phyloP scores from a whole-genome alignment of 495 filamentous ascomycete species.

The Eremomyces bilateralis region DNA sequence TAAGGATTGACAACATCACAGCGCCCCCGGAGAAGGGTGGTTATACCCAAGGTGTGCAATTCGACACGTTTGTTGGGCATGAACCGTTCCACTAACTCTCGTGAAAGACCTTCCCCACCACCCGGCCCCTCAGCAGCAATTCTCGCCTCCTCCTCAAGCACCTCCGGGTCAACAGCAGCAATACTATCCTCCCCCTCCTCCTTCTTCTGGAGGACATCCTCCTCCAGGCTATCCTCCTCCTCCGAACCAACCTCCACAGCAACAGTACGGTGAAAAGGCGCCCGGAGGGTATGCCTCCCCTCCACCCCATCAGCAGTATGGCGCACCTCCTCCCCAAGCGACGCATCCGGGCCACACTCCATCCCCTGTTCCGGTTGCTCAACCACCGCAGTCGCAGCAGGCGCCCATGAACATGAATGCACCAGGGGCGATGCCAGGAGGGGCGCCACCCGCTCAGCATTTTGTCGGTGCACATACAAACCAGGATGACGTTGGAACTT shows the following conservation, averaged over 20 bases:
- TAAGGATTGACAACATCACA: background rate
- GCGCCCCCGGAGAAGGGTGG: constrained; percentile 2
- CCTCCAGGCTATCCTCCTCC: background rate
- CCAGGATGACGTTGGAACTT: constrained; percentile 70
- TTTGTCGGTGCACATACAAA: constrained; percentile 38
- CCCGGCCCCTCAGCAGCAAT: background rate
- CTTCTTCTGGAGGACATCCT: background rate
- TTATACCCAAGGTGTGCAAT: background rate
- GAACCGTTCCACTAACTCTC: background rate
- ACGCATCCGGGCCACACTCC: constrained; percentile 1
- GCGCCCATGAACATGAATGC: constrained; percentile 9
- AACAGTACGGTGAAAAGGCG: background rate
- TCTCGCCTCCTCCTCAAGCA: background rate
- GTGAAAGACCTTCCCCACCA: background rate
- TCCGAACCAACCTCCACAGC: background rate
- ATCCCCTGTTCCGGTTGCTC: constrained; percentile 2
- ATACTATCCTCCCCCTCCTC: constrained; percentile 1
- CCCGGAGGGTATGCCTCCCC: constrained; percentile 1
- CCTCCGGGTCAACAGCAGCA: constrained; percentile 2
- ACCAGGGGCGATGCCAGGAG: constrained; percentile 16
- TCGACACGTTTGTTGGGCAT: background rate
- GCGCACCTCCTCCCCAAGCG: background rate
- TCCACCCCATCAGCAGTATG: background rate
- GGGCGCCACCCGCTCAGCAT: constrained; percentile 27
- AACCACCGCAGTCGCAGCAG: constrained; percentile 3